Evolutionary conservation across 169 alveolate species (phyloP), one percentile per base, ranked within the genome.

Genomic region (Eimeria zaria): DNA sequence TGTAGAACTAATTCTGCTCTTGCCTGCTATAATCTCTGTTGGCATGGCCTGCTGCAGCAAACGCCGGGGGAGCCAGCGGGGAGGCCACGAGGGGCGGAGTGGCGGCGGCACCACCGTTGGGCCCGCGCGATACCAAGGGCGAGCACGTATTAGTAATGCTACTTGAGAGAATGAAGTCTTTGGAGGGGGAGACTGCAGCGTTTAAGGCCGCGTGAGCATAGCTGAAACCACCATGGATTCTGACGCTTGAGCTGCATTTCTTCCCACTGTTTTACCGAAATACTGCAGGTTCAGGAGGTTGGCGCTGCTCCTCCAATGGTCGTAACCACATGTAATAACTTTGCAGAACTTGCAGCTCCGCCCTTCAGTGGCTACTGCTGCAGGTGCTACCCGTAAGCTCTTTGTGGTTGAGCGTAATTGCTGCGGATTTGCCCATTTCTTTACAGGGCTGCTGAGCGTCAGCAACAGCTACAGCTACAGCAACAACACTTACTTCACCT

Each of bases 171-270:
- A 58, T 87, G 93, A 87, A 62, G 80, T 58, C 93, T 27, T 62
- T 87, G 93, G 93, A 87, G 93, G 81, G 67, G 22, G 93, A 87
- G 33, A 62, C 93, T 58, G 93, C 93, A 33, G 81, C 93, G 20
- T 87, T 87, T 48, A 58, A 48, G 60, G 55, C 93, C 2, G 81
- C 81, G 93, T 87, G 64, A 48, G 81, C 41, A n/a, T 33, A 78
- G 36, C 53, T 46, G 74, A 51, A 30, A 33, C 51, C 48, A 2
- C 74, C 44, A 55, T 46, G 44, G 60, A 27, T 78, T 27, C 69
- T 44, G 39, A 20, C 48, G 89, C 64, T 46, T n/a, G 69, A 41
- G 27, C 30, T 46, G 89, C 89, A 48, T 44, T 12, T 27, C 30
- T n/a, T 1, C 16, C 88, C 44, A 64, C 41, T 81, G 33, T 67